phyloP scores from a whole-genome alignment of 768 basidiomycete genomes.

The Calocera cornea region DNA sequence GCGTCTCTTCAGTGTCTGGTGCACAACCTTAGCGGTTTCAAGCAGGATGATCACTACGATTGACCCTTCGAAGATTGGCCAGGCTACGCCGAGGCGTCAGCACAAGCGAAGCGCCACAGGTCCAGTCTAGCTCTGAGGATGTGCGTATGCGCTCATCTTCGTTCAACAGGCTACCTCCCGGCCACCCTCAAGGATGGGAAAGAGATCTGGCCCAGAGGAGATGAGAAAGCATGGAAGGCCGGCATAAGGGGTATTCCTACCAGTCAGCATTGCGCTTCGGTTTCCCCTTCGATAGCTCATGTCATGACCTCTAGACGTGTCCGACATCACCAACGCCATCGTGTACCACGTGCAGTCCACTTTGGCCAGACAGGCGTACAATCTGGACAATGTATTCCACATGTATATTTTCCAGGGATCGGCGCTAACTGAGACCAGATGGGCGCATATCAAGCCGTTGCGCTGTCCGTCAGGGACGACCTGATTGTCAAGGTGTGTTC shows the following conservation, averaged over 20 bases:
- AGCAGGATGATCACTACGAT: conserved; percentile 20
- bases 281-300: not conserved
- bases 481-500: conserved; percentile 44
- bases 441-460: conserved; percentile 85
- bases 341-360: conserved; percentile 79
- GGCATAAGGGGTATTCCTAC: conserved; percentile 13
- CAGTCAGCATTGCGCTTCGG: conserved; percentile 3
- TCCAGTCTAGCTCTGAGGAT: conserved; percentile 6
- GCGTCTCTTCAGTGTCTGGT: not conserved
- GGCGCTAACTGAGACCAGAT: conserved; percentile 27
- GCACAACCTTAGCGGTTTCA: not conserved
- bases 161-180: conserved; percentile 55
- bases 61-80: conserved; percentile 54
- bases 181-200: conserved; percentile 62
- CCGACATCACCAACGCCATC: conserved; percentile 54
- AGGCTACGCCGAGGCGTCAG: conserved; percentile 37
- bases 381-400: conserved; percentile 42
- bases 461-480: conserved; percentile 76
- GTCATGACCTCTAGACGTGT: conserved; percentile 34
- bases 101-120: conserved; percentile 48
- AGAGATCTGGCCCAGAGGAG: conserved; percentile 75
- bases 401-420: not conserved
- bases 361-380: conserved; percentile 81
- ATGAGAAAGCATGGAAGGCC: conserved; percentile 31
- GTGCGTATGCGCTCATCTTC: not conserved